These are phyloP conservation scores for Rhodotorula sphaerocarpa DNA, from an alignment of 768 basidiomycete genomes.

Conservation along the genomic window DNA sequence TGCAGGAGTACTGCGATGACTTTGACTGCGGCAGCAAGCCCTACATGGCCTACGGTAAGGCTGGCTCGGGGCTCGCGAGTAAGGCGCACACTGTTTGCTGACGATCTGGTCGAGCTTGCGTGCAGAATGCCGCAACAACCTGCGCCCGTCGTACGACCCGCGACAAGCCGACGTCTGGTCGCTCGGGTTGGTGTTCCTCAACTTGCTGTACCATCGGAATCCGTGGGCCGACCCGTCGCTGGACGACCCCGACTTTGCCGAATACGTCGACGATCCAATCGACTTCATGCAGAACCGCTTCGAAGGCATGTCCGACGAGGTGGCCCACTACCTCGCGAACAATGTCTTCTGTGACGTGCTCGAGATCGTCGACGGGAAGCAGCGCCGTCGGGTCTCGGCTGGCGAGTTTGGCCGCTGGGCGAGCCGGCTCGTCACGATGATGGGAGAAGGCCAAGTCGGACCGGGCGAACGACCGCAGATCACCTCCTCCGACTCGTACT, in stretches of 20 bases:
- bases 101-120: not conserved
- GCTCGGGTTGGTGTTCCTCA: slow-evolving; percentile 95
- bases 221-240: slow-evolving; percentile 94
- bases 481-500: slow-evolving; percentile 31
- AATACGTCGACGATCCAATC: slow-evolving; percentile 68
- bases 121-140: slow-evolving; percentile 92
- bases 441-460: slow-evolving; percentile 29
- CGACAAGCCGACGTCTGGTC: slow-evolving; percentile 98
- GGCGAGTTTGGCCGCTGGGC: slow-evolving; percentile 79
- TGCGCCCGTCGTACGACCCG: slow-evolving; percentile 86
- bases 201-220: slow-evolving; percentile 97
- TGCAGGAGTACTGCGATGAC: slow-evolving; percentile 77
- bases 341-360: slow-evolving; percentile 70
- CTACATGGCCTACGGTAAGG: slow-evolving; percentile 92
- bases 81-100: not conserved
- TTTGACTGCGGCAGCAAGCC: slow-evolving; percentile 98
- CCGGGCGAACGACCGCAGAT: not conserved
- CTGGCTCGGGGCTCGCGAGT: not conserved
- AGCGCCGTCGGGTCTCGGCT: slow-evolving; percentile 58
- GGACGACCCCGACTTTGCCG: slow-evolving; percentile 69
- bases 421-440: slow-evolving; percentile 52
- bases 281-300: slow-evolving; percentile 84
- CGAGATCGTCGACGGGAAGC: slow-evolving; percentile 25
- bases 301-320: slow-evolving; percentile 55
- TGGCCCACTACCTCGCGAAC: slow-evolving; percentile 77